phyloP scores from a whole-genome alignment of 768 basidiomycete genomes.

The Termitomyces eurrhizus region DNA sequence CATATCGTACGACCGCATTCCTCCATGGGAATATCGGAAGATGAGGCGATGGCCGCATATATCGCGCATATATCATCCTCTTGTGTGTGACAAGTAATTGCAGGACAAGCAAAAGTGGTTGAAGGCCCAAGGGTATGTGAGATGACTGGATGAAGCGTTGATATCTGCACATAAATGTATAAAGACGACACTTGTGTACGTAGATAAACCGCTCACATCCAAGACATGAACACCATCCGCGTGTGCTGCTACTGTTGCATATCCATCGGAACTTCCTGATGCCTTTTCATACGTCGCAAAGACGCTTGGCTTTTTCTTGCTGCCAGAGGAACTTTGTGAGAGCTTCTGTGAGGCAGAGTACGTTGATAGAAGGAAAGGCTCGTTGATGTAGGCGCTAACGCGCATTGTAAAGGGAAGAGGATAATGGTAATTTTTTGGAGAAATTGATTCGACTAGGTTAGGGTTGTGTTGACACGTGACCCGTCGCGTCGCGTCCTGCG shows the following conservation, averaged over 20 bases:
- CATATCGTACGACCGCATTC: constrained; percentile 51
- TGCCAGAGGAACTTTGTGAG: constrained; percentile 14
- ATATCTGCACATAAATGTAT: constrained; percentile 35
- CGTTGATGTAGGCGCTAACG: constrained; percentile 23
- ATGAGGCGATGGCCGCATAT: constrained; percentile 49
- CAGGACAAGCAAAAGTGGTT: constrained; percentile 55
- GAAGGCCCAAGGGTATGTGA: constrained; percentile 72
- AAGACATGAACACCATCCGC: constrained; percentile 73
- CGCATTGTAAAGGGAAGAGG: constrained; percentile 13
- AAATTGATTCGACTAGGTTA: constrained; percentile 1
- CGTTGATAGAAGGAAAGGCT: constrained; percentile 35
- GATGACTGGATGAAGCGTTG: constrained; percentile 58
- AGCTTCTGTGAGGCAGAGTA: constrained; percentile 29
- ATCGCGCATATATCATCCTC: constrained; percentile 42
- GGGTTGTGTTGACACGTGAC: background rate
- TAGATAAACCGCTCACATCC: constrained; percentile 46
- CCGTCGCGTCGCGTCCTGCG: background rate
- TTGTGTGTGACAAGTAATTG: constrained; percentile 38
- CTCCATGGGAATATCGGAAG: constrained; percentile 39
- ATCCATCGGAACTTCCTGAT: constrained; percentile 41
- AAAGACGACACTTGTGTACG: background rate
- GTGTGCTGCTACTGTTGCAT: constrained; percentile 66
- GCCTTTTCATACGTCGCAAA: constrained; percentile 32
- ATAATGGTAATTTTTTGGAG: constrained; percentile 16
- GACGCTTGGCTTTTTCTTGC: constrained; percentile 23